Evolutionary conservation across 2,329 filamentous ascomycete species (phyloP), one percentile per base, ranked within the genome.

Genomic region (Apiospora sp.): DNA sequence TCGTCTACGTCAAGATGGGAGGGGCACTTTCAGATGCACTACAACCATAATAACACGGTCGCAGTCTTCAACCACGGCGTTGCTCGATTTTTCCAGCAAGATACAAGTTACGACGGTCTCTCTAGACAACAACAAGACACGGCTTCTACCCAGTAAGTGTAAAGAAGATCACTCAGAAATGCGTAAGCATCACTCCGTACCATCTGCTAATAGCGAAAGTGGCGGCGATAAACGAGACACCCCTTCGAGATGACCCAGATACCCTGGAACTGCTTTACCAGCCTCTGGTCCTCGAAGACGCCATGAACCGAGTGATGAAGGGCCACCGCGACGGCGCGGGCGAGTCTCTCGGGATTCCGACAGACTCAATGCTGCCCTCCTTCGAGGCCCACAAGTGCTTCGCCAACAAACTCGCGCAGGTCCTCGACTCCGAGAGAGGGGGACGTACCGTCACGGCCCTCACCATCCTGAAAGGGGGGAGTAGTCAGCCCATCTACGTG

Each of bases 331-430:
- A 73, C 3, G 27, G 30, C 4, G 27, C 51, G 14, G 72, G 51
- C 6, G 58, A 71, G 48, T 34, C 58, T 1, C 30, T 44, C 46
- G 37, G 43, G 3, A 51, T 64, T 54, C 46, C 69, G 34, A 68
- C 43, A 16, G 72, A 73, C 19, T 70, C 72, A 4, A 44, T 71
- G 34, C 46, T 70, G 2, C 44, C 67, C 41, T 37, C 34, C 4
- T 37, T 67, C 37, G 49, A 72, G 30, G 34, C 43, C 24, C 49
- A 71, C 27, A 68, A 70, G 27, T 67, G 37, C 54, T 72, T 73
- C 58, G 44, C 71, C 7, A 72, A 73, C 46, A 73, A 73, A 37
- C 67, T 73, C 24, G 72, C 72, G 12, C 70, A 70, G 51, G 54
- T 58, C 8, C 71, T 70, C n/a, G 72, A 73, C 37, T 67, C n/a